Evolutionary conservation across 192 early-diverging fungal genomes (phyloP), one percentile per base, ranked within the genome.

Genomic region (Coemansia sp.): DNA sequence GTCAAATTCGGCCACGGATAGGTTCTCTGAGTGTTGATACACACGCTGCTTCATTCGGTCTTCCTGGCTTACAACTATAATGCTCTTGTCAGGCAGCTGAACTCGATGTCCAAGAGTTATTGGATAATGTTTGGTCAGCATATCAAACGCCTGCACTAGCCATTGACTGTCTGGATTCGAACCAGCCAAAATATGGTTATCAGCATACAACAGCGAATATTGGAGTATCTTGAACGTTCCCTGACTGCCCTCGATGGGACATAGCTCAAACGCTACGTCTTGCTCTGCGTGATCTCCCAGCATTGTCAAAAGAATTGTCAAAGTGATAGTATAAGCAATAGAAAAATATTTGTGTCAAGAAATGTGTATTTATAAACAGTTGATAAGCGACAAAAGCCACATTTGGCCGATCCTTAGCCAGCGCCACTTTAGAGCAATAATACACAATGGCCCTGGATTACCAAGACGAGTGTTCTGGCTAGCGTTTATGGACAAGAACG

Each of bases 181-280:
- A 22, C 12, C 24, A 22, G 38, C 4, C 6, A 41, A 27, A 5
- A 21, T 7, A 1, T 17, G 43, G 14, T 27, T 35, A 35, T 43
- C 23, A 11, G 17, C 39, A 64, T 60, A 60, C 6, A 64, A 9
- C 9, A 54, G 24, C 39, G 53, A 55, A 41, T 69, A 69, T 41
- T 69, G 67, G 0, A 69, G 51, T 11, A 58, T 50, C 53, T 62
- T 62, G 45, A 57, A 70, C 5, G 68, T 27, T 24, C 27, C 68
- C 10, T 55, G 52, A 25, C 62, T 70, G 14, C 49, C 49, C 35
- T 70, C 62, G 9, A 70, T 63, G 6, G 55, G 56, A 37, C 51
- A 48, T 0, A 70, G 68, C 50, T 67, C 58, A 21, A 41, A 61
- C 4, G 29, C 47, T n/a, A 15, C 3, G 29, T 55, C 53, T 17